Evolutionary conservation across 768 basidiomycete genomes (phyloP).

Genomic region (Kwoniella shandongensis): DNA sequence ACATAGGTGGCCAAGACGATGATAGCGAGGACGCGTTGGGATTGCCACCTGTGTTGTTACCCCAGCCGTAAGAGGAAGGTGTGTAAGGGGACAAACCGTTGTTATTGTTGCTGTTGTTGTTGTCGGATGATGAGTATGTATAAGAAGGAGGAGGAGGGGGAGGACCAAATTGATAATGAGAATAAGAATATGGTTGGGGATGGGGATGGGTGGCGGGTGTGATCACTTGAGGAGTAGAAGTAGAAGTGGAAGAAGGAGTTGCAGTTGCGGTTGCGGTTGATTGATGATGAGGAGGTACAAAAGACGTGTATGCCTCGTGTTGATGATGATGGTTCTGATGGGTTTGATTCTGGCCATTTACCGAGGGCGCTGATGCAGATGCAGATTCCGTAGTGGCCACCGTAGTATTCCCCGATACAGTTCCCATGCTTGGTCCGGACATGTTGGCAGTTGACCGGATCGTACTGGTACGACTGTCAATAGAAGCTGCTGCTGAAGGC

Average conservation of each 20-base stretch:
- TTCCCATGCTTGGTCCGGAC: no score
- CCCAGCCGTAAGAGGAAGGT: neutral
- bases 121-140: neutral
- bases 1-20: slow-evolving; percentile 3
- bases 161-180: neutral
- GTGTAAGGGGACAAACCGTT: neutral
- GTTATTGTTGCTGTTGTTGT: neutral
- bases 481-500: neutral
- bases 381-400: slow-evolving; percentile 12
- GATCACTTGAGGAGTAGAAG: neutral
- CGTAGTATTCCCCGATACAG: no score
- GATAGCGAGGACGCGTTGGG: neutral
- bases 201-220: slow-evolving; percentile 18
- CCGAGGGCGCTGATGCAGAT: slow-evolving; percentile 16
- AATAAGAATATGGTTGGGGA: slow-evolving; percentile 8
- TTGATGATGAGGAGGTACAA: slow-evolving; percentile 5
- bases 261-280: slow-evolving; percentile 3
- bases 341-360: slow-evolving; percentile 11
- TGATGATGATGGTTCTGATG: slow-evolving; percentile 17
- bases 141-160: neutral
- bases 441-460: no score
- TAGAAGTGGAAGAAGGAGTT: slow-evolving; percentile 4
- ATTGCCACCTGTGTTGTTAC: neutral
- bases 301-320: slow-evolving; percentile 25
- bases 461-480: neutral